Evolutionary conservation across 768 basidiomycete genomes (phyloP).

Genomic region (Sutorius australiensis): DNA sequence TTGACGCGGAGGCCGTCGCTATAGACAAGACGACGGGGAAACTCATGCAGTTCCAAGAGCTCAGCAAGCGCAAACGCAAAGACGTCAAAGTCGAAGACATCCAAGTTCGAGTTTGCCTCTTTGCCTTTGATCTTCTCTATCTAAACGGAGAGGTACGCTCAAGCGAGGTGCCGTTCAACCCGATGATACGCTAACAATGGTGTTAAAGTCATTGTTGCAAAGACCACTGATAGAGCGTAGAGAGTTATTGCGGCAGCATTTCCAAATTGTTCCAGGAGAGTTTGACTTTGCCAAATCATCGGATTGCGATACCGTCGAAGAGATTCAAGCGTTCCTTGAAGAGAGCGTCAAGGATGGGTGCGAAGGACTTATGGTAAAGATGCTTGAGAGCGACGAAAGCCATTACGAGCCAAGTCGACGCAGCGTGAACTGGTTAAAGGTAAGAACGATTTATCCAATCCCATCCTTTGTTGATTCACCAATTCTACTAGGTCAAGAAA

Average conservation of each 20-base stretch:
- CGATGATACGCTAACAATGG: not conserved
- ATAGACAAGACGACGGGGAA: conserved; percentile 81
- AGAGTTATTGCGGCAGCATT: conserved; percentile 71
- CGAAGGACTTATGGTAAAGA: conserved; percentile 99
- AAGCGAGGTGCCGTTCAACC: not conserved
- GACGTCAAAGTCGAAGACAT: conserved; percentile 98
- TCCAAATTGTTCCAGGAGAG: conserved; percentile 79
- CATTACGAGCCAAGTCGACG: conserved; percentile 94
- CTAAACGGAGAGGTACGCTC: conserved; percentile 84
- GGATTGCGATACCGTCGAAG: conserved; percentile 85
- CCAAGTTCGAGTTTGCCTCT: conserved; percentile 92
- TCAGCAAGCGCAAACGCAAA: conserved; percentile 91
- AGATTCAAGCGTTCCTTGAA: conserved; percentile 92
- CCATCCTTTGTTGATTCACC: not conserved
- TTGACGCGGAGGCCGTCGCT: conserved; percentile 96
- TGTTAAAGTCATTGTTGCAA: conserved; percentile 72
- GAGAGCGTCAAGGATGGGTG: conserved; percentile 98
- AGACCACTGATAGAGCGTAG: conserved; percentile 73
- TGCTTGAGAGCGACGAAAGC: conserved; percentile 88
- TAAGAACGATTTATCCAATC: conserved; percentile 27
- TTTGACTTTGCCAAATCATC: conserved; percentile 92
- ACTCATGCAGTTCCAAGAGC: conserved; percentile 97
- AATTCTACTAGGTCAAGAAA: conserved; percentile 78
- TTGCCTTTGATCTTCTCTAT: conserved; percentile 95
- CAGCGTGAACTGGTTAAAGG: conserved; percentile 98